Evolutionary conservation across 805 yeast genomes (phyloP), one percentile per base, ranked within the genome.

Genomic region (Grigorovia transvaalensis): DNA sequence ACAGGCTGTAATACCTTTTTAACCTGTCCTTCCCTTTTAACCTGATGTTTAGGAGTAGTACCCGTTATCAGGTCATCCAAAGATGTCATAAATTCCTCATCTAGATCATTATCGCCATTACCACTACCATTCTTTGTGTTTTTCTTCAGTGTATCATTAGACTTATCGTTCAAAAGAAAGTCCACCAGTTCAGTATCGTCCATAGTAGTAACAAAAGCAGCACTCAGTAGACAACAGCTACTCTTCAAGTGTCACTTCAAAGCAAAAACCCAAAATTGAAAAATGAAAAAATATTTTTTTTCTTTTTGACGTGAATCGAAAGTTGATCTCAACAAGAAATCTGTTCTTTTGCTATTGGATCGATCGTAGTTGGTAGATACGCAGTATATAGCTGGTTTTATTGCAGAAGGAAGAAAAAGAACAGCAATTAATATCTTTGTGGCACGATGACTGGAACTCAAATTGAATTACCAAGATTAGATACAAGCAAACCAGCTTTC

Each of bases 401-500:
- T 33, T 33, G 8, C 38, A 33, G 13, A 38, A 44, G 15, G 18
- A 43, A 45, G 6, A 23, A 17, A 38, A 44, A 17, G 18, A 43
- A 45, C 27, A 23, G 27, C 6, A 23, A 23, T 23, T 23, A 23
- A 23, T 23, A 23, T 23, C 6, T 23, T 23, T 23, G 3, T 23
- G 6, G 27, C 3, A 23, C 27, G 27, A 49, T 49, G 51, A 49
- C 51, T 30, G 49, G 42, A 15, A n/a, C 48, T 35, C 53, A 11
- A 63, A 61, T 18, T 49, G 44, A 44, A 48, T 46, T 46, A 35
- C 48, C 48, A 19, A 46, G 38, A 38, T 38, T 46, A 38, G 48
- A 50, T 44, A 45, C 48, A 19, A 47, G 48, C 13, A 49, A 55
- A 17, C 62, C 68, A 33, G 81, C 84, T 0, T 86, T 86, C 64